Conservation (phyloP, 2,329 filamentous ascomycete genomes). For the Cladophialophora carrionii region DNA sequence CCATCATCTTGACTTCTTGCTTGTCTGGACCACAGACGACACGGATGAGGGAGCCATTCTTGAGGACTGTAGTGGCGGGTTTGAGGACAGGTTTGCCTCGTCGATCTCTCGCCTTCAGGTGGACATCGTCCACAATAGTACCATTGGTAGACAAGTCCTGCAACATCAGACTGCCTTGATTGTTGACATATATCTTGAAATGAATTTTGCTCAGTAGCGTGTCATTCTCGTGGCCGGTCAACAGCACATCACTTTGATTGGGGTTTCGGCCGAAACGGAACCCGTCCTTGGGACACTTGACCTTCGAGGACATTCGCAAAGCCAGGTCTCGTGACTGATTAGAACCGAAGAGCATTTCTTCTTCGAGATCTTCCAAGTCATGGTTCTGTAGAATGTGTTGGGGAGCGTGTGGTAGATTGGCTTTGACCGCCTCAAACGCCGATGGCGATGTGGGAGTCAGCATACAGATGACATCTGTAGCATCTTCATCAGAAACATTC, state of each 20-base stretch:
- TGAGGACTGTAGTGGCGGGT: constrained; percentile 64
- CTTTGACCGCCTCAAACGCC: constrained; percentile 71
- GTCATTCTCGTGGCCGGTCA: constrained; percentile 69
- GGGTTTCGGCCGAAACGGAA: constrained; percentile 85
- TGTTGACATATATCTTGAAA: constrained; percentile 89
- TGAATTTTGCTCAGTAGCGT: constrained; percentile 90
- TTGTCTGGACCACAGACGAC: constrained; percentile 58
- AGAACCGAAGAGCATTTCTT: constrained; percentile 44
- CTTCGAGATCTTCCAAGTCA: constrained; percentile 46
- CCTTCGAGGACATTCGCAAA: constrained; percentile 72
- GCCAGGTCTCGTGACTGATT: constrained; percentile 65
- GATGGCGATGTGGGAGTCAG: constrained; percentile 76
- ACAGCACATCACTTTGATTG: constrained; percentile 69
- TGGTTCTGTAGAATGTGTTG: constrained; percentile 64
- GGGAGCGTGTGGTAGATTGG: constrained; percentile 56
- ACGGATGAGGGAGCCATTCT: constrained; percentile 72
- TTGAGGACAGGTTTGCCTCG: constrained; percentile 26
- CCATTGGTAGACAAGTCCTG: constrained; percentile 96
- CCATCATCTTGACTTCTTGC: constrained; percentile 77
- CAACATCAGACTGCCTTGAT: constrained; percentile 84
- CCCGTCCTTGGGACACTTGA: constrained; percentile 70
- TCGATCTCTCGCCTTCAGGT: constrained; percentile 57
- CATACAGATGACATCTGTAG: constrained; percentile 86
- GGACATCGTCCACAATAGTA: constrained; percentile 76
- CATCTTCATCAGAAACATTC: constrained; percentile 78